Base-by-base conservation (phyloP, 768 basidiomycete genomes). In the Tubosaeta sp. region DNA sequence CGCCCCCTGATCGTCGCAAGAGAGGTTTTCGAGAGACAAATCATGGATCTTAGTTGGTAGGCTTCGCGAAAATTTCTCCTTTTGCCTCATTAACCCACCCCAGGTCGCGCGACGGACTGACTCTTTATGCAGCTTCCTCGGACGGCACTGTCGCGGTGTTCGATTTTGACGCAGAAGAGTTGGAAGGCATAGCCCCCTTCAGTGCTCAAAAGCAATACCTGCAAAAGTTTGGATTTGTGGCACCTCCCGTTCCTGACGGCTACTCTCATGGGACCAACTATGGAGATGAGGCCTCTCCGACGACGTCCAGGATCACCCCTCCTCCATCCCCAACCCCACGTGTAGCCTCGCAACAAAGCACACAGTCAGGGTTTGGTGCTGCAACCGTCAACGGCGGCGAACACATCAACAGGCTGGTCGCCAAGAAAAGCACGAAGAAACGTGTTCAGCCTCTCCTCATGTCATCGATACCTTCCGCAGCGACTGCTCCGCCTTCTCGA, bases 21-120 rank as follows among this genome's bases (percentile, higher is more conserved):
- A 62, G 93, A 98, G 55, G 87, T 94, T 0, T 97, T 98, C 56
- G 94, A 94, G 48, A 73, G 94, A 52, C 90, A 94, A 59, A 90
- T 97, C 43, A 86, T 97, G 79, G 96, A 99, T 67, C 75, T 99
- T 16, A 90, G 85, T 63, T 99, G 96, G 96, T 94, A 60, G 59
- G 86, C 63, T 3, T 25, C n/a, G 5, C 35, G 10, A 13, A 2
- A 4, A 9, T 8, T 27, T 22, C 1, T 27, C 8, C 44, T 13
- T 36, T 14, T 27, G 13, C 48, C 13, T 11, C 21, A 31, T 41
- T 64, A 46, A 52, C 53, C 54, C 25, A 31, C 48, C 31, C 22
- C 56, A 96, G 94, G 94, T 94, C 94, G 9, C 82, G 81, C 68
- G 94, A 98, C 63, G 96, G 96, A 9, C 76, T 89, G 40, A 89